Conservation (phyloP, 2,329 filamentous ascomycete species). For the Epichloe glyceriae region DNA sequence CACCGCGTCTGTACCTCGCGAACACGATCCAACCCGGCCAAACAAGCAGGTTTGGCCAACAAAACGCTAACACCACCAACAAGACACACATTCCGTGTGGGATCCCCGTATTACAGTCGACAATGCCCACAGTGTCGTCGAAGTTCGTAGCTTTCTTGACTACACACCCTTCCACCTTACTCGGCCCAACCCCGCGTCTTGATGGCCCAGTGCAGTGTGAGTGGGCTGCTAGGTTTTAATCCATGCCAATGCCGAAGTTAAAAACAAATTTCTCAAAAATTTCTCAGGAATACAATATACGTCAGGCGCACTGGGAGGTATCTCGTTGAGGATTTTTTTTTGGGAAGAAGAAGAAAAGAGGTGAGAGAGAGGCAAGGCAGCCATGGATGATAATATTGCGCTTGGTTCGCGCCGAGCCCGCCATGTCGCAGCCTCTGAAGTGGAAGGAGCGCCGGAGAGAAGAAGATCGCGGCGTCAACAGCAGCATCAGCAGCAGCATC, state of each 20-base stretch:
- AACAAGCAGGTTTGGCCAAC: not conserved
- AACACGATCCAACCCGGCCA: not conserved
- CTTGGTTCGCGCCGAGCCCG: slow-evolving; percentile 19
- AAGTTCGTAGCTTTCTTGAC: too few relatives aligned
- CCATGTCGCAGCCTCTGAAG: slow-evolving; percentile 10
- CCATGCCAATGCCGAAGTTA: not conserved
- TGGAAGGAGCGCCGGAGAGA: not conserved
- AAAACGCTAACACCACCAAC: not conserved
- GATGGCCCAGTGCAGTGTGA: not conserved
- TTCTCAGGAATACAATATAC: too few relatives aligned
- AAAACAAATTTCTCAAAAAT: too few relatives aligned
- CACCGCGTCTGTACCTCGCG: not conserved
- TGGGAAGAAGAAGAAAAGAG: not conserved
- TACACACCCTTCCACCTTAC: too few relatives aligned
- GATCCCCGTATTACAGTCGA: too few relatives aligned
- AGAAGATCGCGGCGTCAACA: not conserved
- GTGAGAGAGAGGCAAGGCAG: not conserved
- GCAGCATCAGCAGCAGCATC: slow-evolving; percentile 6
- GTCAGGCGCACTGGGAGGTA: too few relatives aligned
- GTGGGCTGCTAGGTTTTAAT: not conserved
- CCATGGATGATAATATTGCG: slow-evolving; percentile 18
- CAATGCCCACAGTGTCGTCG: too few relatives aligned
- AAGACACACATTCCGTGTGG: too few relatives aligned
- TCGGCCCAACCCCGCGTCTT: too few relatives aligned
- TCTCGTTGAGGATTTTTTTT: too few relatives aligned